Evolutionary conservation across 75 land plant genomes (phyloP), one percentile per base, ranked within the genome.

Genomic region (Selaginella moellendorffii): DNA sequence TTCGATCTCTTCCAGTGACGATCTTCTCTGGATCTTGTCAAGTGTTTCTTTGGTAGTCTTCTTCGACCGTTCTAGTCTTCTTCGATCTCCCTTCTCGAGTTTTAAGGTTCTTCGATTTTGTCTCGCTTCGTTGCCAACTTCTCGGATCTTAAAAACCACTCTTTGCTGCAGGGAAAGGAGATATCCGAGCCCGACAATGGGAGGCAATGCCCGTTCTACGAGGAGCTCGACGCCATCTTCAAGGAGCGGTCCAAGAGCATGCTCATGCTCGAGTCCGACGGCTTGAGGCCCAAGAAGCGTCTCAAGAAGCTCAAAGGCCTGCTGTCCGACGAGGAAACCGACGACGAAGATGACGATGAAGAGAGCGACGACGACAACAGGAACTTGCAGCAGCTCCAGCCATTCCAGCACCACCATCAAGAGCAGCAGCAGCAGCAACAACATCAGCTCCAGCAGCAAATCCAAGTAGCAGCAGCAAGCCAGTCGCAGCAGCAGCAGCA

Each of bases 111-210:
- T n/a, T n/a, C n/a, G n/a, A n/a, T n/a, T n/a, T n/a, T n/a, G n/a
- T n/a, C n/a, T n/a, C n/a, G n/a, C n/a, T n/a, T n/a, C n/a, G n/a
- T n/a, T n/a, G n/a, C n/a, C n/a, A n/a, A n/a, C n/a, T n/a, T n/a
- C n/a, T n/a, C n/a, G n/a, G n/a, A n/a, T n/a, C n/a, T n/a, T n/a
- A n/a, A n/a, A n/a, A n/a, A n/a, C n/a, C n/a, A n/a, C n/a, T n/a
- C n/a, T n/a, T 36, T 36, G 14, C 28, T 46, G 17, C 78, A 56
- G 59, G 59, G 59, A 25, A 56, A 56, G 24, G 59, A 56, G 59
- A 56, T 56, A 21, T 56, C 59, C 5, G 59, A 56, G 21, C 21
- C 18, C 23, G 59, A 56, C 24, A 56, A 56, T 56, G 59, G 59
- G 9, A 56, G 59, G 21, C 59, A 56, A 56, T 56, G 59, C n/a